Evolutionary conservation across 495 filamentous ascomycete genomes (phyloP), one percentile per base, ranked within the genome.

Genomic region (Neurospora intermedia): DNA sequence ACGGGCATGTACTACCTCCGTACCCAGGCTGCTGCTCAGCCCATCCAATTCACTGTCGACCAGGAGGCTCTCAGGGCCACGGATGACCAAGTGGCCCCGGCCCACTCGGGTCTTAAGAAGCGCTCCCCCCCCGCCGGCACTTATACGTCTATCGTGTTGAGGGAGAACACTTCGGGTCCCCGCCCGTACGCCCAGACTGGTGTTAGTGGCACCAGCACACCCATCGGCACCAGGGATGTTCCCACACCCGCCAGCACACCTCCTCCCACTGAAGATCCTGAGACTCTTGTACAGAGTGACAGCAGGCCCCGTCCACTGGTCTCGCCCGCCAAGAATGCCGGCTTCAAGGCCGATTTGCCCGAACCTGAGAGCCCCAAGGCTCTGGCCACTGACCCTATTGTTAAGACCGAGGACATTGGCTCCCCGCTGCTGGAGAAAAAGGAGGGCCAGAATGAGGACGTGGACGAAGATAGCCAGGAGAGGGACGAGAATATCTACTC

Each of bases 1-100:
- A 99, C 96, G 13, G 96, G 96, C 84, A 98, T 99, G 96, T 99
- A 99, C 89, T 99, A 99, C 82, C 91, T 99, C 76, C 94, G 96
- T 77, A 99, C 96, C 48, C 96, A 96, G 90, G 96, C 96, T 72
- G 96, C 96, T 23, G 93, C 93, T 6, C 93, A 94, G 48, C 96
- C 96, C 71, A 99, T 99, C 77, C 96, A 99, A 84, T 99, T 99
- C 85, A 99, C 96, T 7, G 96, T 99, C 77, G 96, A 99, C 84
- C 96, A 99, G 85, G 94, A 97, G 83, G 90, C 92, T 69, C 92
- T 99, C 74, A 92, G 92, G 84, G 93, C 97, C 20, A 88, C 87
- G 69, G 96, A 99, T 81, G 94, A 91, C 72, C 92, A 91, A 74
- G 87, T 96, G 42, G 90, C 92, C 72, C 89, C 89, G 71, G 79